Base-by-base conservation (phyloP, 2,329 filamentous ascomycete genomes). In the Bipolaris victoriae region DNA sequence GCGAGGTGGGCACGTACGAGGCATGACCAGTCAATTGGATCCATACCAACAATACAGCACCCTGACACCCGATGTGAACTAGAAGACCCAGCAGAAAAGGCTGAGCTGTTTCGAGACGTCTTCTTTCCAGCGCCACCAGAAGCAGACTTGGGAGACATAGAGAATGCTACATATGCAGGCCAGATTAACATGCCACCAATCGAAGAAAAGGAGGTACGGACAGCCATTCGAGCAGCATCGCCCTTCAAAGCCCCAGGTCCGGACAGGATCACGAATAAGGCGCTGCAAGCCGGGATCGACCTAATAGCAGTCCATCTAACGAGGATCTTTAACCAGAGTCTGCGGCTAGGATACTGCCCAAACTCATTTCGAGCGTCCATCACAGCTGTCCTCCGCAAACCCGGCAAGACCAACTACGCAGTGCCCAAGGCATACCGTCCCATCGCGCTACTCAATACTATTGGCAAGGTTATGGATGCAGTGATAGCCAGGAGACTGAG, bases 401-500 rank as follows among this genome's bases (percentile, higher is more conserved):
- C 59, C 9, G 57, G 61, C 37, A 72, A 74, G 54, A 45, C 55
- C 15, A 52, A 70, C 47, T 75, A 74, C 57, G 64, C 51, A 11
- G 47, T 52, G 29, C 57, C 63, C 0, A 75, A 71, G 44, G 40
- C 55, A 33, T 74, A 74, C 55, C 46, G 64, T 11, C 70, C 67
- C 6, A 71, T 69, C 26, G 64, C 66, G n/a, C 51, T 71, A 3
- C 52, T 73, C 3, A 67, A 69, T 50, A 75, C 68, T 3, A 56
- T 69, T 11, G 64, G 71, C 16, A 75, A 75, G 40, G 53, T 63
- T 5, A 59, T 76, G 26, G 71, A 75, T 15, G 46, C 57, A 33
- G 54, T 74, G 6, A 43, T 71, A 15, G 63, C 66, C 24, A 24
- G 37, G 22, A 57, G 62, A 16, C 57, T 64, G 3, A 64, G 22